Base-by-base conservation (phyloP, 345 rosid genomes). In the Arabidopsis suecica region DNA sequence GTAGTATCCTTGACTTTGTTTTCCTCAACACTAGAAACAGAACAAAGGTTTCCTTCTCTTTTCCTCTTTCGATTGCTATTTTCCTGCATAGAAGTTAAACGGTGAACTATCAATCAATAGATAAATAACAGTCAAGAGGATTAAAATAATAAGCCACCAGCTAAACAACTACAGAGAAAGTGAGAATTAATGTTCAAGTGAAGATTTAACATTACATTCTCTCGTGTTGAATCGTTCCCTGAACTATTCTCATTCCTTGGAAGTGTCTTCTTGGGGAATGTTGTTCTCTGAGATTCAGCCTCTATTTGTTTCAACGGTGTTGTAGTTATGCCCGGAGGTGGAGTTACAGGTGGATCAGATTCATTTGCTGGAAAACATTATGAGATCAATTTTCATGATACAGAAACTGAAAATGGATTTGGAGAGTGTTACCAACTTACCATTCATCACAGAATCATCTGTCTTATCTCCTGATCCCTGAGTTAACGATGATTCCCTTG, bases 301-400 rank as follows among this genome's bases (percentile, higher is more conserved):
- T 49, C 59, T 33, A 6, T 0, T 20, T 65, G 12, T 48, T 33
- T 49, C 82, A 69, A 65, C 28, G 12, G 55, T 49, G 51, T 33
- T 75, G 72, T 14, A 55, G 60, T 14, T 28, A 28, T 71, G 18
- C 82, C 83, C 60, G 78, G 22, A 5, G 28, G 18, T 6, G 61
- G 20, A 16, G 60, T 55, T 56, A 56, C 20, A 14, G 38, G 38
- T 56, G 22, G 20, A 44, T 57, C 77, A 14, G 14, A 73, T 77
- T 66, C 87, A 66, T 77, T 82, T 38, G 54, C 71, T 86, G 79
- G 73, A 57, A 80, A 79, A 69, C 23, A 58, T 34, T 34, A 44
- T 41, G 6, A 18, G 33, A 61, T 38, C 49, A 61, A 16, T 4
- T 3, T 58, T 34, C 42, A 58, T 58, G 14, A 58, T 58, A 58